phyloP scores from a whole-genome alignment of 176 grass and related monocot genomes.

The Aegilops sharonensis region DNA sequence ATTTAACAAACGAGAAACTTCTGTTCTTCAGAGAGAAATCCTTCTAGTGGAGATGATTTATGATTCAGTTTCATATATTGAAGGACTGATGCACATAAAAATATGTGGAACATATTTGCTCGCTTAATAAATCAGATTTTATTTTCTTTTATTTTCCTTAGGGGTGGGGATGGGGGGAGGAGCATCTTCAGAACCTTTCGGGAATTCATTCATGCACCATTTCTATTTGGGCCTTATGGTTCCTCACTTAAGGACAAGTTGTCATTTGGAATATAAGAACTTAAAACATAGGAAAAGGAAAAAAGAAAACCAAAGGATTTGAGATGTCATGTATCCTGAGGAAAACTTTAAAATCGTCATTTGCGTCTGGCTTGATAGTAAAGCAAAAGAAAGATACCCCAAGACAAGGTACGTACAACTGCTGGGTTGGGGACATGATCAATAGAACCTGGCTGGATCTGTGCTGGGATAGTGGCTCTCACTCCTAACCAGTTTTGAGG shows the following conservation, averaged over 20 bases:
- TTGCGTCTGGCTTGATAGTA: not conserved
- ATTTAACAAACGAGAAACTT: not conserved
- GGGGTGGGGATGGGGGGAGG: not conserved
- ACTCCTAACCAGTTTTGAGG: too few relatives aligned
- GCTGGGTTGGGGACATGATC: too few relatives aligned
- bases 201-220: constrained; percentile 3
- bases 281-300: too few relatives aligned
- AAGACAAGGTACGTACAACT: too few relatives aligned
- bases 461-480: too few relatives aligned
- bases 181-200: constrained; percentile 20
- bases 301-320: not conserved
- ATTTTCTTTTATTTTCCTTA: not conserved
- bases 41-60: not conserved
- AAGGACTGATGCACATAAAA: not conserved
- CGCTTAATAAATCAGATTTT: not conserved
- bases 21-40: not conserved
- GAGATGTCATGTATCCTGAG: not conserved
- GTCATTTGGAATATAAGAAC: not conserved
- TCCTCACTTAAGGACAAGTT: not conserved
- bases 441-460: too few relatives aligned
- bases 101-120: not conserved
- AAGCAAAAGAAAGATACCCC: too few relatives aligned
- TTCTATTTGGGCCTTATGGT: not conserved
- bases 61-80: not conserved
- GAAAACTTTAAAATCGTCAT: not conserved